A percentile compares a stretch with the other conserved stretches of the same genome.
phyloP scores from a whole-genome alignment of 495 filamentous ascomycete species.

The Halenospora varia region DNA sequence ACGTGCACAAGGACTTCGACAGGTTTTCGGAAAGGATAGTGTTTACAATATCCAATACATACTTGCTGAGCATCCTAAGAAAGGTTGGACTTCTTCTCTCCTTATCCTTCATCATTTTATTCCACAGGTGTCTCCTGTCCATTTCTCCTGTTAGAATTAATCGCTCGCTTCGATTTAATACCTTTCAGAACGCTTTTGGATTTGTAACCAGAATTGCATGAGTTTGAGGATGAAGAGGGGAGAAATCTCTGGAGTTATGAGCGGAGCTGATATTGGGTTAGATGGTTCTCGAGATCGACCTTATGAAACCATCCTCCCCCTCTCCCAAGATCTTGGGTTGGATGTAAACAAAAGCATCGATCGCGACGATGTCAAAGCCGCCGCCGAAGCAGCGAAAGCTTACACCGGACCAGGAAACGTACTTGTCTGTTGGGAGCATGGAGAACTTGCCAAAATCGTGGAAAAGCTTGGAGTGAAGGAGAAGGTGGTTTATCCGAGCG shows the following conservation, averaged over 20 bases:
- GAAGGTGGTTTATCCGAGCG: constrained; percentile 23
- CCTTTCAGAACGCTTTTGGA: too few species aligned
- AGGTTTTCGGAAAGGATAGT: constrained; percentile 42
- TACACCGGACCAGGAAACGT: constrained; percentile 49
- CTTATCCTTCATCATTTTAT: too few species aligned
- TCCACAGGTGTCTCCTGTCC: too few species aligned
- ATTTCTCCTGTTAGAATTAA: too few species aligned
- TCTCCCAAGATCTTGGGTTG: constrained; percentile 47
- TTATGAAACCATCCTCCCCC: constrained; percentile 46
- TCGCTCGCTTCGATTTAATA: too few species aligned
- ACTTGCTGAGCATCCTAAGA: constrained; percentile 46
- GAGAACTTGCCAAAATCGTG: constrained; percentile 39
- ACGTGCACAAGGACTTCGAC: constrained; percentile 47
- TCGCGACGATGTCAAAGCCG: constrained; percentile 43
- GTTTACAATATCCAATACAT: constrained; percentile 49
- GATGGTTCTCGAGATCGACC: constrained; percentile 47
- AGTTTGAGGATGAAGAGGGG: too few species aligned
- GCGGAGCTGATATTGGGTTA: constrained; percentile 17
- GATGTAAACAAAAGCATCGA: constrained; percentile 42
- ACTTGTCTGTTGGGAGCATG: constrained; percentile 55
- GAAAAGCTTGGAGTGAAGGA: constrained; percentile 26
- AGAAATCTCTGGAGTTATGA: too few species aligned
- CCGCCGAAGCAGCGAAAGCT: constrained; percentile 36
- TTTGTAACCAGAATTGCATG: too few species aligned
- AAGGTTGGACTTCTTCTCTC: constrained; percentile 24